Conservation (phyloP, 345 rosid species). For the Hypericum androsaemum region DNA sequence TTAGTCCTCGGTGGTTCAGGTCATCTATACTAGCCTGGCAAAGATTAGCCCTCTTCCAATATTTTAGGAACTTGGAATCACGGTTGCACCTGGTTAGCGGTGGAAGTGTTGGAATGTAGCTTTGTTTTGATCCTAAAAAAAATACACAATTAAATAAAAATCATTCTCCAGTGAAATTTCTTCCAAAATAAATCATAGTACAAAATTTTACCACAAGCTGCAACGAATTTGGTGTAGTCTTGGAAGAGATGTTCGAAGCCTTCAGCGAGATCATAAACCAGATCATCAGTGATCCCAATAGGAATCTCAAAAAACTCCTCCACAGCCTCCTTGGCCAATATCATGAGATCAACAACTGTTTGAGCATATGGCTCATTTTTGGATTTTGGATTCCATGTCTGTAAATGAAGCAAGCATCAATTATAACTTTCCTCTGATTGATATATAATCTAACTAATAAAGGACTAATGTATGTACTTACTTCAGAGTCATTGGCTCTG, state of each 20-base stretch:
- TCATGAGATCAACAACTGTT: slow-evolving; percentile 62
- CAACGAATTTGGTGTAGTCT: slow-evolving; percentile 63
- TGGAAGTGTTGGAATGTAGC: slow-evolving; percentile 71
- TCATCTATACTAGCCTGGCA: slow-evolving; percentile 36
- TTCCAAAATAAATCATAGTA: neutral
- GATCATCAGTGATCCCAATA: slow-evolving; percentile 62
- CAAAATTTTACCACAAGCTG: slow-evolving; percentile 57
- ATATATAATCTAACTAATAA: neutral
- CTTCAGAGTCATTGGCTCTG: slow-evolving; percentile 78
- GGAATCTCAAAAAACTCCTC: slow-evolving; percentile 83
- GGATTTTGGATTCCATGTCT: slow-evolving; percentile 97
- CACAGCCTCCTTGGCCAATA: slow-evolving; percentile 44
- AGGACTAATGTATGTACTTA: slow-evolving; percentile 12
- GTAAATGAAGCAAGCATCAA: neutral
- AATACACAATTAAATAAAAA: neutral
- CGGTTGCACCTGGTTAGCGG: slow-evolving; percentile 81
- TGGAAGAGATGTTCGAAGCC: slow-evolving; percentile 56
- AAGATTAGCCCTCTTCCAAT: slow-evolving; percentile 71
- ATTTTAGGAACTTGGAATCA: slow-evolving; percentile 49
- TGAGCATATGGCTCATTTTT: slow-evolving; percentile 83
- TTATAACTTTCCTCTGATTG: too few species aligned
- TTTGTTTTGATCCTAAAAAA: slow-evolving; percentile 63
- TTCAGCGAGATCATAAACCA: slow-evolving; percentile 61
- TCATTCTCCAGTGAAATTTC: too few species aligned
- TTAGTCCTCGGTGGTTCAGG: slow-evolving; percentile 8